phyloP scores from a whole-genome alignment of 352 stramenopile genomes.

The Pythium sp. region DNA sequence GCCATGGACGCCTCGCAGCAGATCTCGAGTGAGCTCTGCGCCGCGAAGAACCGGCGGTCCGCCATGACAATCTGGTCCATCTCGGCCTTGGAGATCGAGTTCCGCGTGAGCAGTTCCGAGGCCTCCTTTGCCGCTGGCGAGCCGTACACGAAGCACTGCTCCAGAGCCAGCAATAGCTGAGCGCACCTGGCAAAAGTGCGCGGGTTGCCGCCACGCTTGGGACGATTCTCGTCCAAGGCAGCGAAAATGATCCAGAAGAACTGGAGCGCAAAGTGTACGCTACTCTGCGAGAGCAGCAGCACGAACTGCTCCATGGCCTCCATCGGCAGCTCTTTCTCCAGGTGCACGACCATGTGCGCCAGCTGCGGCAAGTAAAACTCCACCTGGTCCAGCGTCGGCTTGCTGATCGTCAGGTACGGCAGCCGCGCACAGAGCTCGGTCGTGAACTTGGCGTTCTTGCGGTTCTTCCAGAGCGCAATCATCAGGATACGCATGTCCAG shows the following conservation, averaged over 20 bases:
- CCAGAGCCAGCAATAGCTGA: conserved; percentile 65
- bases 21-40: conserved; percentile 39
- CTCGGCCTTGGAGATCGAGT: conserved; percentile 65
- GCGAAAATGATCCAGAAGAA: conserved; percentile 87
- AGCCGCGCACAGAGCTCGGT: conserved; percentile 59
- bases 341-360: conserved; percentile 80
- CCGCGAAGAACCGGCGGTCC: conserved; percentile 71
- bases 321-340: conserved; percentile 77
- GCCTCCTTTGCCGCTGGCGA: conserved; percentile 55
- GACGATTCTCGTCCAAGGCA: conserved; percentile 72
- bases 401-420: conserved; percentile 42
- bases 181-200: conserved; percentile 72
- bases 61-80: conserved; percentile 74
- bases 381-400: conserved; percentile 62
- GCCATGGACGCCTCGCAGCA: conserved; percentile 10
- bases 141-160: conserved; percentile 82
- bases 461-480: conserved; percentile 74
- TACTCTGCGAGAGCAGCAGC: conserved; percentile 68
- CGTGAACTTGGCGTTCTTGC: conserved; percentile 57
- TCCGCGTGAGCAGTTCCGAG: conserved; percentile 46
- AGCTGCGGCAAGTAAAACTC: conserved; percentile 83
- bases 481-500: conserved; percentile 72
- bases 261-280: conserved; percentile 78
- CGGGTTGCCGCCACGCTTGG: conserved; percentile 59
- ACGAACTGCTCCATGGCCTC: conserved; percentile 80